Evolutionary conservation across 2,329 filamentous ascomycete species (phyloP).

Genomic region (Xenosphaeropsis pyriputrescens): DNA sequence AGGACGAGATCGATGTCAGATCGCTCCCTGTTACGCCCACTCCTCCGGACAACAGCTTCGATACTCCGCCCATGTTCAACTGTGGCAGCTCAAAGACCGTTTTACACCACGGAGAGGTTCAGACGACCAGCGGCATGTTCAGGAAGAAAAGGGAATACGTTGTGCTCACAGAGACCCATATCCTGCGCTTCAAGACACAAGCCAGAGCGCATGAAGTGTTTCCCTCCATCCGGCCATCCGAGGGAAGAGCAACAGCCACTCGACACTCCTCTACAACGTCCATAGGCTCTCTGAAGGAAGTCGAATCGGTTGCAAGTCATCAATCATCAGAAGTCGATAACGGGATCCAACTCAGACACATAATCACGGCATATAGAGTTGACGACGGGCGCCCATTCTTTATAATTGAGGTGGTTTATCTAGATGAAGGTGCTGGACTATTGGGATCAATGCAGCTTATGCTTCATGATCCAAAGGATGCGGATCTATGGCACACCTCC

Average conservation of each 20-base stretch:
- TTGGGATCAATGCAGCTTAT: conserved; percentile 49
- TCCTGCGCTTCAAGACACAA: conserved; percentile 55
- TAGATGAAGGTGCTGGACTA: conserved; percentile 49
- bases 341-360: conserved; percentile 44
- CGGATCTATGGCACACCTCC: conserved; percentile 47
- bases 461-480: conserved; percentile 46
- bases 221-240: conserved; percentile 29
- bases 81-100: conserved; percentile 23
- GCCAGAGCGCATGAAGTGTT: conserved; percentile 50
- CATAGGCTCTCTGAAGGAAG: conserved; percentile 43
- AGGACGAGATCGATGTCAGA: conserved; percentile 7
- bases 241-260: conserved; percentile 23
- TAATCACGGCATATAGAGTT: conserved; percentile 51
- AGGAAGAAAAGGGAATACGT: conserved; percentile 60
- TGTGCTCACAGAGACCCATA: conserved; percentile 53
- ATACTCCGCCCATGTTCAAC: conserved; percentile 3
- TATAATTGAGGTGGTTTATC: conserved; percentile 50
- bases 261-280: conserved; percentile 44
- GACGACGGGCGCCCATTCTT: conserved; percentile 54
- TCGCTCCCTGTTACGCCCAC: conserved; percentile 7
- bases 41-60: conserved; percentile 9
- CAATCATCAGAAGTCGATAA: conserved; percentile 35
- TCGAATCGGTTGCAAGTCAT: conserved; percentile 32
- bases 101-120: conserved; percentile 53
- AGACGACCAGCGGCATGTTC: conserved; percentile 55